Evolutionary conservation across 805 yeast species (phyloP).

Genomic region (Hemisphaericaspora nanyangensis): DNA sequence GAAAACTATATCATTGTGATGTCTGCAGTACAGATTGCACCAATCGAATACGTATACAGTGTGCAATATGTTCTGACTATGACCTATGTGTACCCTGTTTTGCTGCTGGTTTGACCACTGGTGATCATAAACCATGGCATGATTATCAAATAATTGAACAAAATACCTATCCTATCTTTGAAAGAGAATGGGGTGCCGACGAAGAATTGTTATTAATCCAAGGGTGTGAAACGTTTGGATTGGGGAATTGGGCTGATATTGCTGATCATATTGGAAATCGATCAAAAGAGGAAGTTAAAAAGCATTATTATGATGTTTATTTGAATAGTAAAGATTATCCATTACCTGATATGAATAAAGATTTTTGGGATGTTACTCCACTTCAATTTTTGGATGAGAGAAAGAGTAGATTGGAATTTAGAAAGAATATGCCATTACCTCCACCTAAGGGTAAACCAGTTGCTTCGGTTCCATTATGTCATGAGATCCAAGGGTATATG

Average conservation of each 20-base stretch:
- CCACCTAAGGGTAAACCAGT: slow-evolving; percentile 82
- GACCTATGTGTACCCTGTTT: slow-evolving; percentile 98
- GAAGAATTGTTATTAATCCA: slow-evolving; percentile 86
- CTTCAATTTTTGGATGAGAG: slow-evolving; percentile 66
- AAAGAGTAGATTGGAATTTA: slow-evolving; percentile 65
- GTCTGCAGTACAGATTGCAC: slow-evolving; percentile 96
- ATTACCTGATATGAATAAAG: slow-evolving; percentile 77
- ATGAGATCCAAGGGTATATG: slow-evolving; percentile 97
- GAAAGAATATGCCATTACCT: slow-evolving; percentile 71
- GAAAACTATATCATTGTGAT: slow-evolving; percentile 75
- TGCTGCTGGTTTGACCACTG: slow-evolving; percentile 75
- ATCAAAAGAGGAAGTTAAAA: slow-evolving; percentile 84
- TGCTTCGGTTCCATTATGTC: slow-evolving; percentile 93
- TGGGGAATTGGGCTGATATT: slow-evolving; percentile 98
- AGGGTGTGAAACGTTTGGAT: slow-evolving; percentile 86
- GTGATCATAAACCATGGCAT: slow-evolving; percentile 91
- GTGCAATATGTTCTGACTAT: slow-evolving; percentile 91
- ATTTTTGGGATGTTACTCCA: slow-evolving; percentile 59
- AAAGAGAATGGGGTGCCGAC: slow-evolving; percentile 96
- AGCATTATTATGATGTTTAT: slow-evolving; percentile 74
- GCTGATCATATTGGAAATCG: slow-evolving; percentile 94
- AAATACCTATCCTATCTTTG: slow-evolving; percentile 89
- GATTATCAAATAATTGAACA: slow-evolving; percentile 91
- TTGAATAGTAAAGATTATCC: slow-evolving; percentile 74
- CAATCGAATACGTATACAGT: slow-evolving; percentile 80